These are phyloP conservation scores for Luffa aegyptiaca DNA, from an alignment of 306 rosid species.

Conservation along the genomic window DNA sequence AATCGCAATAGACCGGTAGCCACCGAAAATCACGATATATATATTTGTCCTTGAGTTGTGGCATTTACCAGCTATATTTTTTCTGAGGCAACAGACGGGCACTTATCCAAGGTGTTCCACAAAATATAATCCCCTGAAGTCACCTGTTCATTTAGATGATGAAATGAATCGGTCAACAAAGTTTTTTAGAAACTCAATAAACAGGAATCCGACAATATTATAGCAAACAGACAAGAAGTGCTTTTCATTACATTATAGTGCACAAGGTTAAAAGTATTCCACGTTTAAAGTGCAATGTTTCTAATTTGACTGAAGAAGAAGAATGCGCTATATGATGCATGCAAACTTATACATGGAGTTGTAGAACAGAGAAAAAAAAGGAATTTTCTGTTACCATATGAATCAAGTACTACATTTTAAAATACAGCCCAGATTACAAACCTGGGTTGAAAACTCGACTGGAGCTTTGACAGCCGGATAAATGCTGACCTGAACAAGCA, in stretches of 20 bases:
- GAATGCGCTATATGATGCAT: not conserved
- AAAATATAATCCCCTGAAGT: constrained; percentile 77
- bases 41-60: not conserved
- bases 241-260: not conserved
- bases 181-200: not conserved
- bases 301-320: not conserved
- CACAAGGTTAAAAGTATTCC: not conserved
- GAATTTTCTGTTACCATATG: too few species aligned
- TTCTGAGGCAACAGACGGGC: constrained; percentile 38
- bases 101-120: constrained; percentile 89
- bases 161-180: not conserved
- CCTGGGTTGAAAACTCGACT: constrained; percentile 71
- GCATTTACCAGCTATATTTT: constrained; percentile 17
- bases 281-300: not conserved
- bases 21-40: not conserved
- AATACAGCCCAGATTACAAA: constrained; percentile 13
- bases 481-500: constrained; percentile 64
- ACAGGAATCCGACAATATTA: not conserved
- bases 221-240: not conserved
- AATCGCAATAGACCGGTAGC: not conserved
- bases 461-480: constrained; percentile 93
- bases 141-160: constrained; percentile 31
- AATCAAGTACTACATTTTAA: not conserved
- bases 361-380: not conserved
- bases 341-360: not conserved